Percentiles rank a stretch among this genome's conserved stretches.
phyloP scores from a whole-genome alignment of 1,284 basidiomycete genomes.

The Binderoboletus segoi region DNA sequence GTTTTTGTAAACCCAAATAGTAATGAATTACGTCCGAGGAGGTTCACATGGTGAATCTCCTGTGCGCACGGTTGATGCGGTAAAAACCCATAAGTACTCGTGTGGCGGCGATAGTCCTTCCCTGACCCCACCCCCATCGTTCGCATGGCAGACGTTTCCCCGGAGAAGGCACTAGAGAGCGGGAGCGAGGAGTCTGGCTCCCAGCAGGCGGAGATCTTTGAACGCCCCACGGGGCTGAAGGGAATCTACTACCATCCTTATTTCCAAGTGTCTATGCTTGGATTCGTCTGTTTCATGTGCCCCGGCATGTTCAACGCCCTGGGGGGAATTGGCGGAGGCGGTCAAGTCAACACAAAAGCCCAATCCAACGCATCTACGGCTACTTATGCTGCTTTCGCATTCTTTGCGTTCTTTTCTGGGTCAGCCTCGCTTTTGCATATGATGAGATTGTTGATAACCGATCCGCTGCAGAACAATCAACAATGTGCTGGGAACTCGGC shows the following conservation, averaged over 20 bases:
- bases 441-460: not conserved
- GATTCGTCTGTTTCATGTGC: conserved; percentile 47
- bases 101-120: not conserved
- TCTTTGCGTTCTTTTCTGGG: conserved; percentile 47
- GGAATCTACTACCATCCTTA: conserved; percentile 41
- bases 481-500: conserved; percentile 73
- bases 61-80: not conserved
- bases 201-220: conserved; percentile 23
- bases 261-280: conserved; percentile 42
- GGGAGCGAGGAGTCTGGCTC: conserved; percentile 28
- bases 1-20: too few relatives aligned
- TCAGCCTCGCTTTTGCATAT: conserved; percentile 17
- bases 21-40: conserved; percentile 12
- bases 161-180: conserved; percentile 23
- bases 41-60: conserved; percentile 14
- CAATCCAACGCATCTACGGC: conserved; percentile 68
- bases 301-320: conserved; percentile 38
- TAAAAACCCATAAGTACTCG: conserved; percentile 19
- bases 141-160: conserved; percentile 19
- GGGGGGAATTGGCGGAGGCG: conserved; percentile 67
- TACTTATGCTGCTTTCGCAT: conserved; percentile 70
- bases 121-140: not conserved
- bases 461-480: conserved; percentile 59
- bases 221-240: conserved; percentile 34
- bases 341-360: conserved; percentile 60